Evolutionary conservation across 139 green algal species (phyloP), one percentile per base, ranked within the genome.

Genomic region (Dunaliella sp.): DNA sequence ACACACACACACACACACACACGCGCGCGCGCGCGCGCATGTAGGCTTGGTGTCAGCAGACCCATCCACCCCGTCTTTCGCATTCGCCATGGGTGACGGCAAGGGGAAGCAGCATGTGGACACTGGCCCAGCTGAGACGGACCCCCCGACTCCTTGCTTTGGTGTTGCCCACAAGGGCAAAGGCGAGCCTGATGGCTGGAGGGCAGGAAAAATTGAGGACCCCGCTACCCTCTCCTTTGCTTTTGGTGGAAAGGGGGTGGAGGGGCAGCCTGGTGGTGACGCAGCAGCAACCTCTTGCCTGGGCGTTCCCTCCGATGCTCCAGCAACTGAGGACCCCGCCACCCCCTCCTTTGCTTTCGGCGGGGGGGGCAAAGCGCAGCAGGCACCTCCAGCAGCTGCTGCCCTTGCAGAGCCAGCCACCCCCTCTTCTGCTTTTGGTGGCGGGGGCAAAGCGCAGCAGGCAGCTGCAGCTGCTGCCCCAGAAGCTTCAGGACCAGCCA

Each of bases 1-100:
- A n/a, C n/a, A n/a, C n/a, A n/a, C n/a, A n/a, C n/a, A n/a, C n/a
- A n/a, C n/a, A n/a, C n/a, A n/a, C n/a, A n/a, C n/a, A n/a, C n/a
- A n/a, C n/a, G n/a, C n/a, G n/a, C n/a, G n/a, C n/a, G n/a, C n/a
- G n/a, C n/a, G n/a, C n/a, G n/a, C n/a, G n/a, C n/a, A 12, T 12
- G 30, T 12, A 37, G 30, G 48, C 48, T 65, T 7, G 7, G 48
- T 65, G 48, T 16, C 76, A 28, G 31, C 30, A 38, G 31, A 37
- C 25, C n/a, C 76, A 81, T 24, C n/a, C 76, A 38, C 76, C 76
- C 76, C 76, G n/a, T 81, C 76, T 2, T 81, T 81, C 37, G 76
- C n/a, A 31, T 81, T 81, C 37, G 76, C n/a, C 30, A 38, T 38
- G 30, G 73, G 73, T 22, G 7, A 7, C 16, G 3, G n/a, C 12